Evolutionary conservation across 1,284 basidiomycete species (phyloP).

Genomic region (Papiliotrema fonsecae): DNA sequence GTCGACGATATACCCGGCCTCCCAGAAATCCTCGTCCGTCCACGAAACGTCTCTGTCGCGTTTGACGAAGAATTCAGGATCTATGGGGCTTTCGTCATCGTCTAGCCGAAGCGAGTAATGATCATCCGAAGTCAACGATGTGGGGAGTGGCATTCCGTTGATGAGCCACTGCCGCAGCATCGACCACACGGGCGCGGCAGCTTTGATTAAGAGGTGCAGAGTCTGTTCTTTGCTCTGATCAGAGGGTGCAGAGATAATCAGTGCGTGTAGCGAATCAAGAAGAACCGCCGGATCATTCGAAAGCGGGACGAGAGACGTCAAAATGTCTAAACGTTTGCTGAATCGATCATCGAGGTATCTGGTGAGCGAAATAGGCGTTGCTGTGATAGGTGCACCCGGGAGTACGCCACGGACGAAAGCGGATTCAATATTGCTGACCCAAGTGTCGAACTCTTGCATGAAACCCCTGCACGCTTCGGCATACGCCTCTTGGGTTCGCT

Average conservation of each 20-base stretch:
- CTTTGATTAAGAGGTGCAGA: conserved; percentile 58
- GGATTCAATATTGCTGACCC: conserved; percentile 67
- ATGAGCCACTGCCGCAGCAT: conserved; percentile 69
- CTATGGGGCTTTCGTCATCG: conserved; percentile 53
- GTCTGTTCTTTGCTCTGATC: too few relatives aligned
- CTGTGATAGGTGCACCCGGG: neutral
- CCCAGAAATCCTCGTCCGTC: conserved; percentile 74
- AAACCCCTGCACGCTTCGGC: conserved; percentile 64
- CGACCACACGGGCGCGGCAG: conserved; percentile 66
- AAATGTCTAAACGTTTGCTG: conserved; percentile 52
- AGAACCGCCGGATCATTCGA: conserved; percentile 55
- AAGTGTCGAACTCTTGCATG: conserved; percentile 58
- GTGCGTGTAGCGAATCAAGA: conserved; percentile 60
- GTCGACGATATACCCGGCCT: conserved; percentile 62
- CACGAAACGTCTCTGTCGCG: conserved; percentile 58
- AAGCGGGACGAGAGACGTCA: conserved; percentile 51
- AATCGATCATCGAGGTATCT: conserved; percentile 51
- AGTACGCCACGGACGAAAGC: conserved; percentile 45
- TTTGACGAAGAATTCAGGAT: conserved; percentile 72
- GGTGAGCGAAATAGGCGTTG: conserved; percentile 59
- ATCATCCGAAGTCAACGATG: conserved; percentile 16
- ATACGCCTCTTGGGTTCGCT: conserved; percentile 72
- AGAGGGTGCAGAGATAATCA: conserved; percentile 44
- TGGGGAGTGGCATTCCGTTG: conserved; percentile 60
- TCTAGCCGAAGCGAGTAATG: conserved; percentile 12